Evolutionary conservation across 805 yeast genomes (phyloP), one percentile per base, ranked within the genome.

Genomic region (Candida lessepsii): DNA sequence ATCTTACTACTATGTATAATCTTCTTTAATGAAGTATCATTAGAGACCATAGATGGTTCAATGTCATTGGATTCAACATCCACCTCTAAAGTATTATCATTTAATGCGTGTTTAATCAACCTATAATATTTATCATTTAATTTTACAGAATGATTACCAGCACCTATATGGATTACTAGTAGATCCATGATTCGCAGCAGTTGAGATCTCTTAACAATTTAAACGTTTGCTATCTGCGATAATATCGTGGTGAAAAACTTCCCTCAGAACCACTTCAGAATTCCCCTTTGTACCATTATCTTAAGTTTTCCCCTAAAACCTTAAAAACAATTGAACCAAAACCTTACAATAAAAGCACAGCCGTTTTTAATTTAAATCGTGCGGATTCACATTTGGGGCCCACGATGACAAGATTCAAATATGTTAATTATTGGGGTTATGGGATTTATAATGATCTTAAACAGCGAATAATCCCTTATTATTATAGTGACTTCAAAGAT

Each of bases 401-500:
- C 11, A 37, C 11, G 18, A 36, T 23, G 35, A 25, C 29, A 13
- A 33, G 30, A 10, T 52, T 53, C 34, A 42, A 29, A 29, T 28
- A 40, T 13, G 26, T 55, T 5, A 51, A 49, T 13, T 58, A 54
- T 37, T 41, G 47, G 42, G 76, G 79, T 7, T 58, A 58, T 38
- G 89, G 89, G 5, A 72, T 83, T 21, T 60, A 60, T 40, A 62
- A 64, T 23, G 90, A 83, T 48, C 49, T 83, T 20, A 57, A 57
- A 26, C 58, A 59, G 10, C 58, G 88, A 30, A 21, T 39, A 9
- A 31, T 76, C 5, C 96, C 96, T 0, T 77, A 71, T 52, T 91
- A 91, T 54, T 39, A 50, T 35, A 76, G 88, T 1, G 98, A 91
- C 58, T 83, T 91, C 79, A 73, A 53, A 11, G 98, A 91, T 65